These are phyloP conservation scores for Skeletonema grethae DNA, from an alignment of 108 stramenopile genomes.

Conservation along the genomic window DNA sequence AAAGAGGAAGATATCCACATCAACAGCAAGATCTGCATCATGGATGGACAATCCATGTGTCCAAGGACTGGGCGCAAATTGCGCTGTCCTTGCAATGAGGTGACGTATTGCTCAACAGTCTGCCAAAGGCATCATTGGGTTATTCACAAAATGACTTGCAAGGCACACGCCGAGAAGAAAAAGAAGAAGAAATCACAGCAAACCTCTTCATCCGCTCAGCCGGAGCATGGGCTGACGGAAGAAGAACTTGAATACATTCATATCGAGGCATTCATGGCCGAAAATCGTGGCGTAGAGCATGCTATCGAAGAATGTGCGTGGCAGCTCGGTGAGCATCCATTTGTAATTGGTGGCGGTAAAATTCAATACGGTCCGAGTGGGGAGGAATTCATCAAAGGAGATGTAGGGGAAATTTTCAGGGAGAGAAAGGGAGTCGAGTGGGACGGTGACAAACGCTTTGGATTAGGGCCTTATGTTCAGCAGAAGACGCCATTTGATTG, in stretches of 20 bases:
- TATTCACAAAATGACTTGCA: conserved; percentile 24
- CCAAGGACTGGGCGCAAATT: conserved; percentile 17
- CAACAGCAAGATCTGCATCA: conserved; percentile 19
- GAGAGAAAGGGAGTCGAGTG: conserved; percentile 17
- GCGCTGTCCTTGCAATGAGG: conserved; percentile 20
- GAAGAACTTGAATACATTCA: conserved; percentile 21
- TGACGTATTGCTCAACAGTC: conserved; percentile 11
- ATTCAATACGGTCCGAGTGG: background rate
- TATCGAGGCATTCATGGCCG: conserved; percentile 30
- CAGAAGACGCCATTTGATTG: conserved; percentile 18
- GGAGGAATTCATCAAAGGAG: conserved; percentile 28
- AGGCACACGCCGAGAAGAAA: background rate
- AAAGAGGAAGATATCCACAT: background rate
- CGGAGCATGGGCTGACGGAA: conserved; percentile 23
- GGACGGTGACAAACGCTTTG: conserved; percentile 38
- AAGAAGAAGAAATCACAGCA: conserved; percentile 9
- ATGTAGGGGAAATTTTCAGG: conserved; percentile 33
- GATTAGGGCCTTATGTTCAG: conserved; percentile 24
- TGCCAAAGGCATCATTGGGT: conserved; percentile 21
- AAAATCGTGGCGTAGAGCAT: conserved; percentile 14
- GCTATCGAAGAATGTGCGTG: conserved; percentile 37
- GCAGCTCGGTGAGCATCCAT: conserved; percentile 37
- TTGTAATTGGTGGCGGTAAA: conserved; percentile 27
- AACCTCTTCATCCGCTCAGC: background rate
- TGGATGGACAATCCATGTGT: conserved; percentile 17